Conservation (phyloP, 2,329 filamentous ascomycete species). For the Aspergillus sojae region DNA sequence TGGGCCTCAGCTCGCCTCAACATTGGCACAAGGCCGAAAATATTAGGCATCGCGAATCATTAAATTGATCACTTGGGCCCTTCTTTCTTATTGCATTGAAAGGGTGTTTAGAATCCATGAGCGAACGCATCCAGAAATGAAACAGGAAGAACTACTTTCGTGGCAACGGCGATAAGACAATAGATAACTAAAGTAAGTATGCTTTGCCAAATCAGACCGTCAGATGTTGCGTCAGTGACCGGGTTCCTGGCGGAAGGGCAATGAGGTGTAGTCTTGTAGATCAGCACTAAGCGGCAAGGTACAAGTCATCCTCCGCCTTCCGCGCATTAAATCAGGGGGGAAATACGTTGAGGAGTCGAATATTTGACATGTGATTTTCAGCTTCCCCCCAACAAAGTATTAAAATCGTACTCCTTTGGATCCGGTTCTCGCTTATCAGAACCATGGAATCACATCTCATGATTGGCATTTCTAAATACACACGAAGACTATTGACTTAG, state of each 20-base stretch:
- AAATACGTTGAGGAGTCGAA: slow-evolving; percentile 5
- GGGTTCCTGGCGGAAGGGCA: slow-evolving; percentile 10
- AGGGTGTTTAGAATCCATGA: slow-evolving; percentile 9
- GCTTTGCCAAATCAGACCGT: slow-evolving; percentile 2
- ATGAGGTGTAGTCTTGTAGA: slow-evolving; percentile 8
- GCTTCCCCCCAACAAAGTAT: slow-evolving; percentile 18
- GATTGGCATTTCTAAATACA: not conserved
- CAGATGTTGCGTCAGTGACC: slow-evolving; percentile 12
- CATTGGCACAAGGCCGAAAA: slow-evolving; percentile 19
- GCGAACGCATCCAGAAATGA: not conserved
- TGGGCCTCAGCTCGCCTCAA: slow-evolving; percentile 16
- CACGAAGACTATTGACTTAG: not conserved
- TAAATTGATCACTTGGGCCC: slow-evolving; percentile 1
- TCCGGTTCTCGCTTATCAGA: not conserved
- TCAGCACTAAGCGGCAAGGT: slow-evolving; percentile 9
- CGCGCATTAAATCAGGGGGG: not conserved
- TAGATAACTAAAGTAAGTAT: not conserved
- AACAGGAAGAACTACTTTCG: not conserved
- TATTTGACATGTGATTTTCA: slow-evolving; percentile 23
- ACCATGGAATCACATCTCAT: not conserved
- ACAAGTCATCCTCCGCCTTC: not conserved
- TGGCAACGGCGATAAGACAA: slow-evolving; percentile 2
- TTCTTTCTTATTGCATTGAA: slow-evolving; percentile 1
- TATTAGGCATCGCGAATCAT: slow-evolving; percentile 22
- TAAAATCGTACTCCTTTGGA: not conserved